Base-by-base conservation (phyloP, 2,329 filamentous ascomycete species). In the Cladophialophora exuberans region DNA sequence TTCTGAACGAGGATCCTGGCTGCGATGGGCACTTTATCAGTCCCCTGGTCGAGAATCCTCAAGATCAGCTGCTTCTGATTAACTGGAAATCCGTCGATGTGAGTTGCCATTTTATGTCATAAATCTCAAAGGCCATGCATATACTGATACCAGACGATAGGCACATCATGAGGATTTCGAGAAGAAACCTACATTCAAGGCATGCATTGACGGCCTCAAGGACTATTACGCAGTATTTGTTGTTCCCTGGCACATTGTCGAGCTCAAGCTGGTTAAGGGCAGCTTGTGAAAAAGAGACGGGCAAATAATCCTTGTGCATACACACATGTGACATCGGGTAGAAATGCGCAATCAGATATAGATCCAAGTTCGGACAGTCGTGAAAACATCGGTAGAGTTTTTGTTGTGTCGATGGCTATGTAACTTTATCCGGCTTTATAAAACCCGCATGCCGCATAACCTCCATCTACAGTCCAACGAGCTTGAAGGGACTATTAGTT, bases 121-220 rank as follows among this genome's bases (percentile, higher is more conserved):
- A n/a, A n/a, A n/a, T n/a, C n/a, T n/a, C n/a, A n/a, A n/a, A n/a
- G n/a, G n/a, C n/a, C n/a, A n/a, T n/a, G n/a, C n/a, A n/a, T n/a
- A n/a, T n/a, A n/a, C n/a, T n/a, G n/a, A n/a, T n/a, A n/a, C n/a
- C n/a, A n/a, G 17, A 20, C n/a, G 1, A 3, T 18, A 57, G 54
- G 54, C 54, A 15, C 54, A 57, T 36, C 54, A 57, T 30, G 54
- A 57, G 36, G 54, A 57, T 18, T 57, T 57, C 44, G 54, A 57
- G 26, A 57, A 57, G 42, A 48, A 26, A 22, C 42, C 42, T 4
- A 52, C 48, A 17, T 57, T 57, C 49, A 42, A 43, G 36, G 41
- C 13, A 1, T 57, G 54, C 28, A 57, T 57, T 23, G 54, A 57
- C 18, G 54, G 54, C 17, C 54, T 57, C 31, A 48, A 57, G 48